Base-by-base conservation (phyloP, 2,329 filamentous ascomycete genomes). In the Aspergillus versicolor region DNA sequence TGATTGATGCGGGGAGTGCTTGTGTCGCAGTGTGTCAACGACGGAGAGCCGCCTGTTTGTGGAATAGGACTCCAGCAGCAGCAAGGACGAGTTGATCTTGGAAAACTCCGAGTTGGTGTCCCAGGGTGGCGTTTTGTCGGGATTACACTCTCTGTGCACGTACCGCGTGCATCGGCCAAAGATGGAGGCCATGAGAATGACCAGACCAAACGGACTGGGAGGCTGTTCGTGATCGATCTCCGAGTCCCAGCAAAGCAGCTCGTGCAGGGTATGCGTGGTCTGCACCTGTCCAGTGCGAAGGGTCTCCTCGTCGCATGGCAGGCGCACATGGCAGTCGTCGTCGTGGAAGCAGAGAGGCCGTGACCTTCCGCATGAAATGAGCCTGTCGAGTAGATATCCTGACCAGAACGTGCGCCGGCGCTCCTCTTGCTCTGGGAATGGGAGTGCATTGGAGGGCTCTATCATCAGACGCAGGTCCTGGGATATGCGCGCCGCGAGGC, bases 401-500 rank as follows among this genome's bases (percentile, higher is more conserved):
- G 70, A 71, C 69, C 70, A 72, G 45, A 71, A 71, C 9, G 63
- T 61, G 30, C 67, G 58, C 13, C 69, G 62, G 19, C 59, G 59
- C 42, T 72, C 69, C 47, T 72, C 70, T 43, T 70, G 67, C 40
- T 69, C 64, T 0, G 59, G 24, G 37, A 55, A 53, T 9, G 67
- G 52, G 1, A 67, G 47, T 37, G 59, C 60, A 8, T 41, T 22
- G 7, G 44, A 44, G 2, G 65, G 62, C 17, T 70, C 68, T 3
- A 45, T 58, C 62, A 68, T 69, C 8, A 71, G 70, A 9, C 68
- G 69, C 17, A 76, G 72, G 44, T 67, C 67, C 47, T 72, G 70
- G 6, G 89, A 92, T 70, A 84, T 94, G 41, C 90, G 94, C 65
- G 76, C 66, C 2, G 69, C 64, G 3, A 70, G 50, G 3, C 67